These are phyloP conservation scores for Cercospora zeina DNA, from an alignment of 2,329 filamentous ascomycete genomes.

Conservation along the genomic window DNA sequence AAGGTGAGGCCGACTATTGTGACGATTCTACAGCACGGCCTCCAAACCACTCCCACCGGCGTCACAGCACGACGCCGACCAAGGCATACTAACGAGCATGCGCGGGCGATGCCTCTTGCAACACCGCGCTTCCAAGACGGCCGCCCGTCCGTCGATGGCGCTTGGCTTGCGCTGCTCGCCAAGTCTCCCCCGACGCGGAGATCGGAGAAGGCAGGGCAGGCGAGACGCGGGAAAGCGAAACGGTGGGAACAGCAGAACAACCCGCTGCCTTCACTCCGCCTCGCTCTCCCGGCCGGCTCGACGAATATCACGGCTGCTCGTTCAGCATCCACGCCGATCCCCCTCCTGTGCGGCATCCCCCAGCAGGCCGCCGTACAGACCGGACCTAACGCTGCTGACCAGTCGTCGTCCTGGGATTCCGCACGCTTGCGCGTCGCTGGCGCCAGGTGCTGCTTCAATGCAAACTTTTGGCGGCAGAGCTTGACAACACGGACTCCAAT, in stretches of 20 bases:
- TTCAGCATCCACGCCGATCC: background rate
- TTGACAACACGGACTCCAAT: slow-evolving; percentile 17
- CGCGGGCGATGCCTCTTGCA: background rate
- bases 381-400: slow-evolving; percentile 6
- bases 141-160: background rate
- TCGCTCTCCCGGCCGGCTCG: background rate
- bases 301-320: background rate
- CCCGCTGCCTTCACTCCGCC: background rate
- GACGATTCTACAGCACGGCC: too few relatives aligned
- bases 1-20: background rate
- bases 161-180: slow-evolving; percentile 1
- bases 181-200: background rate
- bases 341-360: background rate
- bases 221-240: background rate
- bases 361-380: background rate
- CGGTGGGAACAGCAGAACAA: background rate
- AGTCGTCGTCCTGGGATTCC: background rate
- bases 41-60: background rate
- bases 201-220: background rate
- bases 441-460: slow-evolving; percentile 11
- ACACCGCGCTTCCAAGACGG: background rate
- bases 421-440: slow-evolving; percentile 10
- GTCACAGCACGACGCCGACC: background rate
- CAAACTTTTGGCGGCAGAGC: slow-evolving; percentile 9
- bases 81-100: background rate